Evolutionary conservation across 345 rosid species (phyloP), one percentile per base, ranked within the genome.

Genomic region (Kandelia obovata): DNA sequence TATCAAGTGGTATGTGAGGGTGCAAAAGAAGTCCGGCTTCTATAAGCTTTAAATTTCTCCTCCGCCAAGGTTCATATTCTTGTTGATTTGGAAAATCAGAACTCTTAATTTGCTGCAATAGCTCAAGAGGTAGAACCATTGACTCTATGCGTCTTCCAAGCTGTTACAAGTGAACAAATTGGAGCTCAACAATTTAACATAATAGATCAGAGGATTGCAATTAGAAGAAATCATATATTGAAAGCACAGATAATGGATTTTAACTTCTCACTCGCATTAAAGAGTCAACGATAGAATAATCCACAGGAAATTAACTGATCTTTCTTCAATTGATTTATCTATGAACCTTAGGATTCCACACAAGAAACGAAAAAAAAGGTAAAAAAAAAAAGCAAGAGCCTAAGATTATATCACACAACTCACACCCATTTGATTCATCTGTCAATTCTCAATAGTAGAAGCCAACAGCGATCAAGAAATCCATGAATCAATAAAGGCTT

Each of bases 1-100:
- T 91, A 59, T 87, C 91, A 28, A 87, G 87, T 0, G 93, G 88
- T 58, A 88, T 80, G 5, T 84, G 89, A 71, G 99, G 97, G 74
- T 95, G 92, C 69, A 84, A 77, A 53, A 95, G 80, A 58, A 95
- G 89, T 60, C 96, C 99, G 37, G 87, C 95, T 77, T 95, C 97
- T 47, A 95, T 89, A 88, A 90, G 87, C 67, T 79, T 92, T 59
- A 95, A 75, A 58, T 83, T 85, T 76, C 99, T 85, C 84, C 86
- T 90, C 69, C 84, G 81, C 99, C 99, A 95, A 17, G 89, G 84
- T 59, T 86, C 92, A 52, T 86, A 90, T 71, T 92, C 97, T 77
- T 85, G 93, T 60, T 85, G 87, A 74, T 88, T 89, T 5, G 88
- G 75, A 73, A 92, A 95, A 88, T 95, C 99, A 8, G 93, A 85